Conservation (phyloP, 257 asterid species). For the Nicotiana otophora region DNA sequence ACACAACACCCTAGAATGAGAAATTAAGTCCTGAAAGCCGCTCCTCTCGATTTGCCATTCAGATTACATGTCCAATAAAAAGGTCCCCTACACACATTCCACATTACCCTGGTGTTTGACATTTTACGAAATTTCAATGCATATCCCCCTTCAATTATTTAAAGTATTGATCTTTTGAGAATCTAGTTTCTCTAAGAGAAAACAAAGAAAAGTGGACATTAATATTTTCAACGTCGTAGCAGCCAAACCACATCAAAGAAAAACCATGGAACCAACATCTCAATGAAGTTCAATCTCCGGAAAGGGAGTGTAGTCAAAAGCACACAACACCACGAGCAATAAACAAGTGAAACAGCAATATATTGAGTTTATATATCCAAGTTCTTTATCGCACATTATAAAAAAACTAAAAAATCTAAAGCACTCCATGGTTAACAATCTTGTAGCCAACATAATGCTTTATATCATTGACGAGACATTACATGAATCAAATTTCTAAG, state of each 20-base stretch:
- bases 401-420: not conserved
- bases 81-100: not conserved
- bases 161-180: not conserved
- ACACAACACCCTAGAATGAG: not conserved
- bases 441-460: not conserved
- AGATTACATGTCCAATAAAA: not conserved
- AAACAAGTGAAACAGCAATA: not conserved
- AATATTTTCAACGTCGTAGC: not conserved
- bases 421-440: not conserved
- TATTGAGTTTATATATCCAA: not conserved
- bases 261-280: not conserved
- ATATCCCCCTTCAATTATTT: not conserved
- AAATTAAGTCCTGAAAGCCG: not conserved
- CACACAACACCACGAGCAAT: not conserved
- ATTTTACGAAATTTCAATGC: not conserved
- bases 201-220: not conserved
- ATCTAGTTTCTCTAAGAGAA: not conserved
- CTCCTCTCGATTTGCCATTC: not conserved
- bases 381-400: not conserved
- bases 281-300: not conserved
- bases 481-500: not conserved
- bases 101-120: not conserved
- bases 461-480: not conserved
- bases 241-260: not conserved
- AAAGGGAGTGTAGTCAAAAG: not conserved